Base-by-base conservation (phyloP, 805 yeast genomes). In the Ogataea nitratoaversa region DNA sequence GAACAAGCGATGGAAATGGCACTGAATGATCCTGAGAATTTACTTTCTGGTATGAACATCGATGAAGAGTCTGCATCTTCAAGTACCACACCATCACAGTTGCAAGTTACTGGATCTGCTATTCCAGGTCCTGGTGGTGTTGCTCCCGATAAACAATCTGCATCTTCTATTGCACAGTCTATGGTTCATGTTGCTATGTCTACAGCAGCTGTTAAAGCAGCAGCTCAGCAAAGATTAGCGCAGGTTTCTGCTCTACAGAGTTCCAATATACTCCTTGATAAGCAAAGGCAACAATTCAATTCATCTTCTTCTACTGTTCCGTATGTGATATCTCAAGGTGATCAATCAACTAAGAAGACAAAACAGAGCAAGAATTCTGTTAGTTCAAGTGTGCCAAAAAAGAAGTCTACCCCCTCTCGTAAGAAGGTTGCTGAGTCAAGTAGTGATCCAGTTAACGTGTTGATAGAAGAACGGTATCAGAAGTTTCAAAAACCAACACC, bases 1-100 rank as follows among this genome's bases (percentile, higher is more conserved):
- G 87, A 81, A 47, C 82, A 82, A 62, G 93, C 91, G 1, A 72
- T 84, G 65, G 76, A 76, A 34, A 71, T 84, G 82, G 93, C 90
- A 0, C 77, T 79, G 70, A 82, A 77, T 44, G 77, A 80, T 44
- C 83, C 83, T 12, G 62, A 53, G 16, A 55, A 63, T 11, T 44
- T 48, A 56, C 59, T 52, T 59, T 74, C 60, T 52, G 71, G 52
- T 54, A 68, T 62, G 61, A 49, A 50, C 32, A 30, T 44, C 25
- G 41, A 36, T 20, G 44, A 40, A 11, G 44, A 41, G 12, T 16
- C 40, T 29, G 32, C 30, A 24, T 25, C 36, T 28, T 35, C 28
- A 36, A 36, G 25, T 35, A 24, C 14, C 5, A 14, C 14, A 13
- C 18, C 19, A 22, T 12, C 17, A n/a, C n/a, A n/a, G n/a, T n/a